Evolutionary conservation across 1,284 basidiomycete genomes (phyloP).

Genomic region (Vanrija humicola): DNA sequence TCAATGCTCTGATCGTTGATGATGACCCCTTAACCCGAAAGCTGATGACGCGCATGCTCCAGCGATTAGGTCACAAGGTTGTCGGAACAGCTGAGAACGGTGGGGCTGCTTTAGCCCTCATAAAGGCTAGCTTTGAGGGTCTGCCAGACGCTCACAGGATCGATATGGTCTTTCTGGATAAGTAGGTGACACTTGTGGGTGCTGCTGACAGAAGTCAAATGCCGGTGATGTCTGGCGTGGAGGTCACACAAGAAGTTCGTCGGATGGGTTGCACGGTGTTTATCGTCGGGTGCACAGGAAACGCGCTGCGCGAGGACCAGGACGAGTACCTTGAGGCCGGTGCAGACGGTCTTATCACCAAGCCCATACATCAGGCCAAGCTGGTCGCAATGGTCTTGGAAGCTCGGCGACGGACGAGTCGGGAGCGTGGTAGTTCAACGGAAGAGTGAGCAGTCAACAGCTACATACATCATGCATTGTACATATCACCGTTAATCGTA

Average conservation of each 20-base stretch:
- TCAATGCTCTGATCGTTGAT: slow-evolving; percentile 48
- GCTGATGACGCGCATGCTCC: slow-evolving; percentile 75
- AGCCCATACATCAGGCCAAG: slow-evolving; percentile 43
- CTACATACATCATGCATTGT: too few relatives aligned
- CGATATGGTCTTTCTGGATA: slow-evolving; percentile 76
- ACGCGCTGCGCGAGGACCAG: slow-evolving; percentile 61
- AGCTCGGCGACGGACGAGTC: background rate
- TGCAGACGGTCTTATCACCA: slow-evolving; percentile 54
- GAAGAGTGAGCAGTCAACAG: too few relatives aligned
- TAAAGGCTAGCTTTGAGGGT: slow-evolving; percentile 41
- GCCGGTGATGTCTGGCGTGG: slow-evolving; percentile 72
- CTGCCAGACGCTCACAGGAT: slow-evolving; percentile 21
- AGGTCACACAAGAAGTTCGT: slow-evolving; percentile 64
- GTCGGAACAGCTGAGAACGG: slow-evolving; percentile 79
- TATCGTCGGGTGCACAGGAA: slow-evolving; percentile 65
- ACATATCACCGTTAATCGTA: too few relatives aligned
- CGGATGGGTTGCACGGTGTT: slow-evolving; percentile 65
- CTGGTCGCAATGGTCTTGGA: slow-evolving; percentile 12
- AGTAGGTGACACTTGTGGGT: slow-evolving; percentile 43
- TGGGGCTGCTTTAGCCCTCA: slow-evolving; percentile 69
- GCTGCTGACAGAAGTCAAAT: slow-evolving; percentile 33
- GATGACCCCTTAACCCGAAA: slow-evolving; percentile 63
- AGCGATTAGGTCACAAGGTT: slow-evolving; percentile 67
- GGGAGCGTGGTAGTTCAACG: too few relatives aligned
- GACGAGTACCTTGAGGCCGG: slow-evolving; percentile 73